Base-by-base conservation (phyloP, 75 land plant genomes). In the Cryptomeria japonica region DNA sequence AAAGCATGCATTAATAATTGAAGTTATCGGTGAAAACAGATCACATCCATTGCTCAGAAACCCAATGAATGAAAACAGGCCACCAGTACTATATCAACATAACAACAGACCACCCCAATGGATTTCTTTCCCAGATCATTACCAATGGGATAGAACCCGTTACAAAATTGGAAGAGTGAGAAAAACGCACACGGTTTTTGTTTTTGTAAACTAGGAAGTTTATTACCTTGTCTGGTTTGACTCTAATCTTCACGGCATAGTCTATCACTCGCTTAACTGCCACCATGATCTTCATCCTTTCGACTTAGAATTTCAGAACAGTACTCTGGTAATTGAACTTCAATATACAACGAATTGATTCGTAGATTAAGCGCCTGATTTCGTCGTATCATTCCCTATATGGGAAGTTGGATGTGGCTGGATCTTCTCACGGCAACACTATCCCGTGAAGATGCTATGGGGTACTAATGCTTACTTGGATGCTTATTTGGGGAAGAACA, bases 231-330 rank as follows among this genome's bases (percentile, higher is more conserved):
- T 97, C 97, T 68, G 94, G 87, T 85, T 97, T 97, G 85, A 97
- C 96, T 73, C 99, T 90, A 92, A 97, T 94, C 87, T 97, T 97
- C 84, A 97, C 99, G 85, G 99, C 99, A 87, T 97, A 97, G 87
- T 97, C 99, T 47, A 97, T 86, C 55, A 97, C 99, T 14, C 99
- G 91, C 92, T 97, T 97, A 19, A 96, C 92, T 2, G 99, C 95
- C 61, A 97, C 99, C 91, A 97, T 88, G 41, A 97, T 92, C 95
- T 96, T 97, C 99, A 97, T 97, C 80, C 70, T 70, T 87, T 46
- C 84, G 14, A 47, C 47, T 82, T 28, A 32, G 34, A 82, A 46
- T 82, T n/a, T 82, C 49, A 46, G 46, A 41, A 82, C 28, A 46
- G 37, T 34, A 0, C 0, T 75, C 34, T 13, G 4, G 77, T 75